phyloP scores from a whole-genome alignment of 2,329 filamentous ascomycete species.

The Ophiostoma montium region DNA sequence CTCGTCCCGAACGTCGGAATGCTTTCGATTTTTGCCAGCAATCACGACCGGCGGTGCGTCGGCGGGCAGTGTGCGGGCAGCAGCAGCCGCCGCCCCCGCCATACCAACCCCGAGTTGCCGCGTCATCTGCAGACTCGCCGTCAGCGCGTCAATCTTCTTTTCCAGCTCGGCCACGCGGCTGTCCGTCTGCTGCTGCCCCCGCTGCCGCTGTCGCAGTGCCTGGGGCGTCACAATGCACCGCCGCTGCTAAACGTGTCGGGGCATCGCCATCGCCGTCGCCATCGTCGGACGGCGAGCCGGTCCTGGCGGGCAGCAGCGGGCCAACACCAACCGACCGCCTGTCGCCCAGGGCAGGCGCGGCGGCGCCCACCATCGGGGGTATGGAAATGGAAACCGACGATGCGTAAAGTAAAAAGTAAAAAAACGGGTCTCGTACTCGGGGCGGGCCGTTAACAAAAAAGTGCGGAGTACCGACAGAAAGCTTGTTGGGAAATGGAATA shows the following conservation, averaged over 20 bases:
- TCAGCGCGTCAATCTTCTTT: constrained; percentile 82
- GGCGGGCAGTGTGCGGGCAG: not conserved
- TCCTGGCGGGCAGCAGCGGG: no score
- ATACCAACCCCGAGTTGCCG: constrained; percentile 11
- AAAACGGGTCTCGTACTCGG: no score
- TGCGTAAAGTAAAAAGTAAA: no score
- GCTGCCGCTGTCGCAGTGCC: constrained; percentile 57
- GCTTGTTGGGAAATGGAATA: no score
- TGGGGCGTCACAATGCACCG: constrained; percentile 61
- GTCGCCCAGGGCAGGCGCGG: constrained; percentile 7
- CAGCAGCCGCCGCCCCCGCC: not conserved
- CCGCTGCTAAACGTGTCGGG: not conserved
- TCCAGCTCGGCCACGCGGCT: constrained; percentile 80
- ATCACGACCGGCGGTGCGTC: constrained; percentile 16
- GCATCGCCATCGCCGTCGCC: not conserved
- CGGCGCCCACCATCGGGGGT: constrained; percentile 2
- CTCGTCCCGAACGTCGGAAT: constrained; percentile 17
- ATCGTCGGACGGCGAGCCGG: no score
- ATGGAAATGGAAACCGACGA: no score
- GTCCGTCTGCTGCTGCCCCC: constrained; percentile 87
- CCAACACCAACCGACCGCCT: no score
- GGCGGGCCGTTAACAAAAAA: no score
- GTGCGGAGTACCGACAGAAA: no score
- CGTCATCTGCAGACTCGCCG: constrained; percentile 57
- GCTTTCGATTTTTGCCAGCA: constrained; percentile 28